These are phyloP conservation scores for Pichia cabralensis DNA, from an alignment of 805 yeast genomes.

Conservation along the genomic window DNA sequence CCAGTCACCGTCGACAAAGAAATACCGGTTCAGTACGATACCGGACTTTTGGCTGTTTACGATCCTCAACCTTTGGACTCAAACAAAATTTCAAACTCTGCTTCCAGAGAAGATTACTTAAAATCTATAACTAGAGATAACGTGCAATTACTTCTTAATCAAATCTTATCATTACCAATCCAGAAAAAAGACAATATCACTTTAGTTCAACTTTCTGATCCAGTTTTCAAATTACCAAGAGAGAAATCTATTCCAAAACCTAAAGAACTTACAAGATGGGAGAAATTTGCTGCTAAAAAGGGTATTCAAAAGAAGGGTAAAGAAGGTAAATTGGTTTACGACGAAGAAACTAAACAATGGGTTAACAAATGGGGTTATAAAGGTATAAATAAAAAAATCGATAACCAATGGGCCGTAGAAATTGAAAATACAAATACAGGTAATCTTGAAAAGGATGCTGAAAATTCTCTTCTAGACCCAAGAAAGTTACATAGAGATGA, in stretches of 20 bases:
- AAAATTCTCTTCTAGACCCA: conserved; percentile 64
- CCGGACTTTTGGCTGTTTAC: conserved; percentile 85
- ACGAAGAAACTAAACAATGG: conserved; percentile 90
- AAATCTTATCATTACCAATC: conserved; percentile 80
- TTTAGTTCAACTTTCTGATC: conserved; percentile 75
- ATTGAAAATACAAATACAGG: conserved; percentile 49
- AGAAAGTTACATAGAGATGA: conserved; percentile 72
- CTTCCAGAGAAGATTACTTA: conserved; percentile 53
- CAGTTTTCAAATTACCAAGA: conserved; percentile 75
- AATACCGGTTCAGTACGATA: conserved; percentile 80
- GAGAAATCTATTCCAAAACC: conserved; percentile 93
- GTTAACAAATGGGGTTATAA: conserved; percentile 98
- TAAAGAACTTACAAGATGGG: conserved; percentile 94
- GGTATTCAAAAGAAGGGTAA: conserved; percentile 88
- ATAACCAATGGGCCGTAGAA: conserved; percentile 93
- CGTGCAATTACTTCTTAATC: conserved; percentile 84
- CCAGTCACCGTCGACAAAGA: conserved; percentile 86
- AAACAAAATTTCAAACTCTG: conserved; percentile 41
- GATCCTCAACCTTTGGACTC: conserved; percentile 81
- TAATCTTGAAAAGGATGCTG: conserved; percentile 45
- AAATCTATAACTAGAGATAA: conserved; percentile 74
- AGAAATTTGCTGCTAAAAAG: conserved; percentile 88
- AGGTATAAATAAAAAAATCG: conserved; percentile 81
- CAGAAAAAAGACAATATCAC: conserved; percentile 76
- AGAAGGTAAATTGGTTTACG: conserved; percentile 80